Conservation (phyloP, 306 rosid species). For the Pyrus bretschneideri region DNA sequence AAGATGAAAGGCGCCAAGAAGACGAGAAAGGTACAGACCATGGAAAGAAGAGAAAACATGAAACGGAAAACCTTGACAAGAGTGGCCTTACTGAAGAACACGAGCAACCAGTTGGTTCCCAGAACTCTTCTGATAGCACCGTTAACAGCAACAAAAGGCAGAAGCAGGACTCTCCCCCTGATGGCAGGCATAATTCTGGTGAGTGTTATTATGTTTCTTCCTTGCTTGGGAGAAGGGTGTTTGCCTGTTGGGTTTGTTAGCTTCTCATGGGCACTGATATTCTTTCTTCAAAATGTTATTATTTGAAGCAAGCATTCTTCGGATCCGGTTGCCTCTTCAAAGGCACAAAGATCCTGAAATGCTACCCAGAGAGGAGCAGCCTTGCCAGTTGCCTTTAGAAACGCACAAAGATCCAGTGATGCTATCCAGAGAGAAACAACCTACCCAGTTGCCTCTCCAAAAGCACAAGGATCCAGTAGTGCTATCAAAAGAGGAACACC, state of each 20-base stretch:
- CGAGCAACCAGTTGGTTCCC: constrained; percentile 19
- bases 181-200: constrained; percentile 15
- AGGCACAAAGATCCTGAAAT: constrained; percentile 14
- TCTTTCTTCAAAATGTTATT: constrained; percentile 20
- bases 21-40: constrained; percentile 1
- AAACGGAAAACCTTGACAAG: constrained; percentile 18
- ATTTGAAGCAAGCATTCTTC: constrained; percentile 21
- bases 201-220: constrained; percentile 25
- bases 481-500: not conserved
- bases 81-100: constrained; percentile 26
- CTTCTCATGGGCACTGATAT: constrained; percentile 26
- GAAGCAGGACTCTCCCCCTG: constrained; percentile 2
- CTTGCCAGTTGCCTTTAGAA: not conserved
- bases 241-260: constrained; percentile 26
- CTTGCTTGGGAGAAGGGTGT: constrained; percentile 13
- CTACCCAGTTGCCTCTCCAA: not conserved
- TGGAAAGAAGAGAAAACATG: constrained; percentile 8
- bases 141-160: constrained; percentile 23
- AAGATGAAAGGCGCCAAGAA: constrained; percentile 12
- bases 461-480: not conserved
- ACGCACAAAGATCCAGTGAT: not conserved
- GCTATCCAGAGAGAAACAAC: not conserved
- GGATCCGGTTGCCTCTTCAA: constrained; percentile 25
- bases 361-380: constrained; percentile 4
- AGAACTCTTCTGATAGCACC: constrained; percentile 26